A percentile compares a stretch with the other conserved stretches of the same genome.
Conservation (phyloP, 225 moss, liverwort and hornwort genomes). For the Polytrichum formosum region DNA sequence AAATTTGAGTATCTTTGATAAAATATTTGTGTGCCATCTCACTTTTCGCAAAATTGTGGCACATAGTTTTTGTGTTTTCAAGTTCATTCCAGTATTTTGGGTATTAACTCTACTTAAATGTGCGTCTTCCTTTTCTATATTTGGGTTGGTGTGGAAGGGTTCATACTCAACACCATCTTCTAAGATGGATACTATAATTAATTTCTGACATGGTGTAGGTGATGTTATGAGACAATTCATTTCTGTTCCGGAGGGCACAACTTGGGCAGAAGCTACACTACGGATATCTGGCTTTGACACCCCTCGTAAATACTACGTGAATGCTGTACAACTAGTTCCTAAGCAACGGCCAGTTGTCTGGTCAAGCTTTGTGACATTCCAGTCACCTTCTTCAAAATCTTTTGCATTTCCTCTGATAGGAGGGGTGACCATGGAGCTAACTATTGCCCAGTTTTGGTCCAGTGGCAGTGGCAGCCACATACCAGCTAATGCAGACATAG, state of each 20-base stretch:
- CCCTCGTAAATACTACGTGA: constrained; percentile 78
- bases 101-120: too few species aligned
- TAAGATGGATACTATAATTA: too few species aligned
- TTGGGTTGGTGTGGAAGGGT: too few species aligned
- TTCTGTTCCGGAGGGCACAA: constrained; percentile 89
- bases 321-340: constrained; percentile 78
- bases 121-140: too few species aligned
- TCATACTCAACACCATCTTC: too few species aligned
- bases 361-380: constrained; percentile 68
- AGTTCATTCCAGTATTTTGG: too few species aligned
- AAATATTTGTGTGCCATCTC: too few species aligned
- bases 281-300: constrained; percentile 86
- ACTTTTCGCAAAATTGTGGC: too few species aligned
- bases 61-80: too few species aligned
- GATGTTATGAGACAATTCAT: constrained; percentile 84
- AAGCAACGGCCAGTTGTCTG: constrained; percentile 82
- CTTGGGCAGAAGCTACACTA: constrained; percentile 88
- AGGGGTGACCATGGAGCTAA: constrained; percentile 95
- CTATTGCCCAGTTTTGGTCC: constrained; percentile 94
- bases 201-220: constrained; percentile 38
- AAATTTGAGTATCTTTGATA: too few species aligned
- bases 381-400: constrained; percentile 65
- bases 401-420: constrained; percentile 84
- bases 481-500: constrained; percentile 65
- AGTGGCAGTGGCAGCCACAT: constrained; percentile 91